Evolutionary conservation across 2,329 filamentous ascomycete genomes (phyloP), one percentile per base, ranked within the genome.

Genomic region (Colletotrichum theobromicola): DNA sequence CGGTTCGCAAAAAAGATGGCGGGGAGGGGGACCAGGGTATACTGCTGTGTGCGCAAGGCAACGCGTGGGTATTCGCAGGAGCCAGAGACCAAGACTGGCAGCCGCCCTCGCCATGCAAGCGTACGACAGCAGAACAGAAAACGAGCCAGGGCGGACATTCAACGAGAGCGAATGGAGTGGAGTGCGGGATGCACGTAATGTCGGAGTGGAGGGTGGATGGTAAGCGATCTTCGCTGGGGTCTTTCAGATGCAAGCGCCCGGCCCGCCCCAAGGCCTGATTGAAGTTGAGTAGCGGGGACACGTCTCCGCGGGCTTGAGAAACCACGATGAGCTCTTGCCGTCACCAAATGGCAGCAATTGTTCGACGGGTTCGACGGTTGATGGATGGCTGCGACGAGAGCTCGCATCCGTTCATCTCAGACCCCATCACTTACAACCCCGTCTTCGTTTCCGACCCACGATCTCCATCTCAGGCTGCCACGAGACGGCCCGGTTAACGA

Each of bases 231-330:
- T 34, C 72, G 64, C 68, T 60, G 34, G 60, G 68, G 63, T 66
- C 30, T 58, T 35, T 21, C 18, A 74, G 71, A 75, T 75, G 75
- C 72, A 76, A 76, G 75, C 75, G 75, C 75, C 67, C 58, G 67
- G 75, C 62, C 75, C 63, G 75, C 63, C 62, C 32, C 16, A 62
- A 13, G 34, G 34, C 21, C 30, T 62, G 60, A 34, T 62, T 24
- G 32, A 37, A 42, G 60, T 62, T 62, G 21, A 42, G 21, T n/a
- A 35, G 35, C 60, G 60, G 60, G 60, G 30, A 16, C 32, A 62
- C 21, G 21, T 42, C 60, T 62, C 60, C 34, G 60, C 34, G 21
- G 60, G 32, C 34, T 28, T 9, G 21, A 42, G 60, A 42, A 15
- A 55, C 63, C 34, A 35, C 12, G 16, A 34, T 30, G 8, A 26